Base-by-base conservation (phyloP, 2,329 filamentous ascomycete genomes). In the Fusarium sarcochroum region DNA sequence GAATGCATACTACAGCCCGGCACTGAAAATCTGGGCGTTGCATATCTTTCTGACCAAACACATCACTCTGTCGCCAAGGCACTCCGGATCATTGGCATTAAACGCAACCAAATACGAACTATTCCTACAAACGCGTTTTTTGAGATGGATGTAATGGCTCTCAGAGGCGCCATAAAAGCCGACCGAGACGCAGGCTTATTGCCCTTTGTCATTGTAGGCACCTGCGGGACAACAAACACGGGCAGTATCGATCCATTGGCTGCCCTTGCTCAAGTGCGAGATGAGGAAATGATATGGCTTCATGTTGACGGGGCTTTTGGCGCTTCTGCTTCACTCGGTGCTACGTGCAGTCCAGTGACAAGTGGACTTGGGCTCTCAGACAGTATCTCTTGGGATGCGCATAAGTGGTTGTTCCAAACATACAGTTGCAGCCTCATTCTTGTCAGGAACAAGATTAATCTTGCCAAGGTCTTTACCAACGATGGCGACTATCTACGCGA, bases 371-470 rank as follows among this genome's bases (percentile, higher is more conserved):
- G n/a, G 6, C 30, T 58, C 8, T 50, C 58, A n/a, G 60, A 63
- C 5, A 63, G 60, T 17, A 58, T 63, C 20, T 63, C 60, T 5
- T 63, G 60, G 60, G 60, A 63, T 5, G 60, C 58, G 2, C 58
- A 62, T 4, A 62, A 62, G 15, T 62, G 56, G 58, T 6, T 62
- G 2, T 62, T 62, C 9, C 58, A 62, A 2, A 61, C 58, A 40
- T 63, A 63, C 18, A 49, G 60, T 7, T 63, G 60, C 11, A 63
- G 60, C 3, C 25, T 63, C 2, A 63, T 63, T 2, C 32, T 63
- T 1, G 49, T 63, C 0, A 48, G 42, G 2, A 30, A 58, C 20
- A 63, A 21, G 32, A 14, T 63, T 2, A 23, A 45, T 13, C 17
- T 63, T 11, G 11, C 11, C 6, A 63, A 35, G 1, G 58, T 63